A percentile compares a stretch with the other conserved stretches of the same genome.
Evolutionary conservation across 768 basidiomycete genomes (phyloP).

Genomic region (Suillus hirtellus): DNA sequence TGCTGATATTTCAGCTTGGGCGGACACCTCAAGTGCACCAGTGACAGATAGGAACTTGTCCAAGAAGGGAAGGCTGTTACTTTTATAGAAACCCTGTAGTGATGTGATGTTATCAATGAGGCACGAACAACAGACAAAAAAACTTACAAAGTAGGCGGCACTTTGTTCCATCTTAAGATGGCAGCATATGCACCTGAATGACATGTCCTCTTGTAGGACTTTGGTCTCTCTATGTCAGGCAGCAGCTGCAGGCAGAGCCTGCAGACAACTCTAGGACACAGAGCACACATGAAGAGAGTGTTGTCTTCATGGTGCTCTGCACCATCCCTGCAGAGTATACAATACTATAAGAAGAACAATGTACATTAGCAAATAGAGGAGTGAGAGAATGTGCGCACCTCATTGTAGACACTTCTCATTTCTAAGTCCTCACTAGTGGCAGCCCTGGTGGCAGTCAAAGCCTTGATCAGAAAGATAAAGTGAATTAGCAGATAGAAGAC

Average conservation of each 20-base stretch:
- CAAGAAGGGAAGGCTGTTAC: neutral
- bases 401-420: neutral
- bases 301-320: neutral
- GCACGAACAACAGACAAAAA: neutral
- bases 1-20: neutral
- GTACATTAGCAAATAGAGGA: neutral
- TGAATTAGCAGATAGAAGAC: no score
- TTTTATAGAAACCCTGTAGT: neutral
- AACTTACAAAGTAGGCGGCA: conserved; percentile 1
- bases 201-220: neutral
- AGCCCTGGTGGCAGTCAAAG: neutral
- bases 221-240: neutral
- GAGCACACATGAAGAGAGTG: neutral
- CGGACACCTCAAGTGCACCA: neutral
- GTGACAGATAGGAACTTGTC: neutral
- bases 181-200: neutral
- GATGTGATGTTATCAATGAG: neutral
- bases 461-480: neutral
- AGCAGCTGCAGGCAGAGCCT: neutral
- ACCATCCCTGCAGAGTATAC: neutral
- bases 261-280: neutral
- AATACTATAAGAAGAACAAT: neutral
- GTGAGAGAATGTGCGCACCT: neutral
- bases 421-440: neutral
- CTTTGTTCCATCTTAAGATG: neutral